A percentile compares a stretch with the other conserved stretches of the same genome.
Evolutionary conservation across 495 filamentous ascomycete species (phyloP).

Genomic region (Penicillium steckii): DNA sequence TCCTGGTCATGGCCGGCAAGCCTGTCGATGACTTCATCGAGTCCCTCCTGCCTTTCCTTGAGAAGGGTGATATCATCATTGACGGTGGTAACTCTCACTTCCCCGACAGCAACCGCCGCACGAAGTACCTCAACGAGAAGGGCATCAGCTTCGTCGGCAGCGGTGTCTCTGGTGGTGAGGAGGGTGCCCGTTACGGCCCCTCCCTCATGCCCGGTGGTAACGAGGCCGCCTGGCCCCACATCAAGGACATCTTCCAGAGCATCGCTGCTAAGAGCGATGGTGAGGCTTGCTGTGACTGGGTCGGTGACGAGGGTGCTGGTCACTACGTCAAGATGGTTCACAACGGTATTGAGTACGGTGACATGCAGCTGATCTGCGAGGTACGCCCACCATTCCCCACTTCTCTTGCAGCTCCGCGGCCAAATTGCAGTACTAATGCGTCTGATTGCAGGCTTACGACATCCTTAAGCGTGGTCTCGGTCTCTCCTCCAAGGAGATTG

Average conservation of each 20-base stretch:
- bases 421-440: background rate
- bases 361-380: constrained; percentile 99
- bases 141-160: constrained; percentile 94
- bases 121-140: constrained; percentile 78
- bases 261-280: constrained; percentile 95
- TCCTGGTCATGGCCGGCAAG: constrained; percentile 96
- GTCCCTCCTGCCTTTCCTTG: constrained; percentile 82
- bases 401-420: background rate
- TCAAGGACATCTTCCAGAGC: constrained; percentile 98
- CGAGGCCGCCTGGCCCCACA: constrained; percentile 95
- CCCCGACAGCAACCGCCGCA: constrained; percentile 97
- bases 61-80: constrained; percentile 96
- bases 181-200: constrained; percentile 95
- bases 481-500: constrained; percentile 84
- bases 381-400: constrained; percentile 43
- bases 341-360: constrained; percentile 99
- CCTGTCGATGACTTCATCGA: constrained; percentile 98
- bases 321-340: constrained; percentile 99
- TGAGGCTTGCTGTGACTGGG: constrained; percentile 98
- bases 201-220: constrained; percentile 98
- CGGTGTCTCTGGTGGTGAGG: constrained; percentile 98
- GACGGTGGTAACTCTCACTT: constrained; percentile 99
- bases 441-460: constrained; percentile 82
- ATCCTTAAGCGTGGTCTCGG: constrained; percentile 97
- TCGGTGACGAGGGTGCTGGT: constrained; percentile 97